A percentile compares a stretch with the other conserved stretches of the same genome.
Conservation (phyloP, 2,329 filamentous ascomycete species). For the Orbilia ellipsospora region DNA sequence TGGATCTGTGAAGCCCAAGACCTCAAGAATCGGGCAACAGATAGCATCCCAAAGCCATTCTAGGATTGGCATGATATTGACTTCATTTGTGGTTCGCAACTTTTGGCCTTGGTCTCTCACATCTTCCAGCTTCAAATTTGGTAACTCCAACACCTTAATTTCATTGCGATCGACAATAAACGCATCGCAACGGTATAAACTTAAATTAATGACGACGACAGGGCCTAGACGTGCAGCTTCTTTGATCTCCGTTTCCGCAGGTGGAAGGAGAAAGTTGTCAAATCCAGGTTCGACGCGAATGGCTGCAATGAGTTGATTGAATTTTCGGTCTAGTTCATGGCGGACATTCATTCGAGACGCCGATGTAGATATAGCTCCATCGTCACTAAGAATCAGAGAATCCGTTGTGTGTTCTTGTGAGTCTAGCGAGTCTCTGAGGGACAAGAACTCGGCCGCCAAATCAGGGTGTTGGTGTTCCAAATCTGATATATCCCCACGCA, state of each 20-base stretch:
- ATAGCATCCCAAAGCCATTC: slow-evolving; percentile 61
- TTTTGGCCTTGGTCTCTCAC: slow-evolving; percentile 1
- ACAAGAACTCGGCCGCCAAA: slow-evolving; percentile 25
- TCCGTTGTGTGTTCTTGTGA: neutral
- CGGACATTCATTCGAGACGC: neutral
- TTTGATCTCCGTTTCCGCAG: slow-evolving; percentile 54
- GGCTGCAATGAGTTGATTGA: slow-evolving; percentile 15
- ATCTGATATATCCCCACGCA: slow-evolving; percentile 55
- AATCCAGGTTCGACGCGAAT: slow-evolving; percentile 58
- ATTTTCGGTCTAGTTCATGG: neutral
- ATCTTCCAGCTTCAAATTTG: slow-evolving; percentile 35
- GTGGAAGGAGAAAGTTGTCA: slow-evolving; percentile 58
- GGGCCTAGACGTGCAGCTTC: slow-evolving; percentile 57
- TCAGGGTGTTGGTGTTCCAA: slow-evolving; percentile 27
- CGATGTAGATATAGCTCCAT: neutral
- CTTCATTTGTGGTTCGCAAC: slow-evolving; percentile 40
- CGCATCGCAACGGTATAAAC: slow-evolving; percentile 20
- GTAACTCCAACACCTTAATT: slow-evolving; percentile 5
- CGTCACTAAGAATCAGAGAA: too few relatives aligned
- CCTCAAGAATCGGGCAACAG: slow-evolving; percentile 58
- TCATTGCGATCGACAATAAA: slow-evolving; percentile 15
- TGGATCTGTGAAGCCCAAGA: slow-evolving; percentile 55
- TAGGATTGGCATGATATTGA: slow-evolving; percentile 34
- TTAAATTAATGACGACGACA: slow-evolving; percentile 61
- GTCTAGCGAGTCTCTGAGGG: neutral